Percentiles rank a stretch among this genome's conserved stretches.
Conservation (phyloP, 345 rosid species). For the Anastatica hierochuntica region DNA sequence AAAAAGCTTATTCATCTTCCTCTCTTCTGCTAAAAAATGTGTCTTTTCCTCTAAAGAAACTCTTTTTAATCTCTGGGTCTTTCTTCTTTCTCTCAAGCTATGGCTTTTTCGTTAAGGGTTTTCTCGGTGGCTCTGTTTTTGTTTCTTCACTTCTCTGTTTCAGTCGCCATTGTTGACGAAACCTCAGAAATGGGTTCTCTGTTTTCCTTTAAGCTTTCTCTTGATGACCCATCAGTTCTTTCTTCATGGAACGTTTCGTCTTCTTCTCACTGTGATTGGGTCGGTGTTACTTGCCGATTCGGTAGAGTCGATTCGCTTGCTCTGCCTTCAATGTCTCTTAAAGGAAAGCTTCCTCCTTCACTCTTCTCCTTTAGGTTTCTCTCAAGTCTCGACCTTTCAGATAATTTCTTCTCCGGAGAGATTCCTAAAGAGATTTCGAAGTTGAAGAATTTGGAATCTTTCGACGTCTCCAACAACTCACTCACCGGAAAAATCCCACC, state of each 20-base stretch:
- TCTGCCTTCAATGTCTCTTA: slow-evolving; percentile 33
- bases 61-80: not conserved
- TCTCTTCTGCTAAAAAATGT: not conserved
- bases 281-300: slow-evolving; percentile 50
- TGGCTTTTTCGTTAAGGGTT: slow-evolving; percentile 16
- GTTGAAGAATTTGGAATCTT: too few species aligned
- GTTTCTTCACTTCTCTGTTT: slow-evolving; percentile 9
- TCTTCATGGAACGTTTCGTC: slow-evolving; percentile 51
- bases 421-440: too few species aligned
- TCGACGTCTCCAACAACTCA: slow-evolving; percentile 72
- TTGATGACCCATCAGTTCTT: slow-evolving; percentile 34
- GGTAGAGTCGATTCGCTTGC: slow-evolving; percentile 41
- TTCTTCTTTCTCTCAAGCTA: not conserved
- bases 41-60: not conserved
- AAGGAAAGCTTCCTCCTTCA: slow-evolving; percentile 33
- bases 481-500: slow-evolving; percentile 50
- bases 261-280: slow-evolving; percentile 52
- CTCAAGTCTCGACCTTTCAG: slow-evolving; percentile 52
- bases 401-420: slow-evolving; percentile 44
- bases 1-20: not conserved
- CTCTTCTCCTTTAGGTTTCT: slow-evolving; percentile 49
- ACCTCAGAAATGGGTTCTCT: slow-evolving; percentile 36
- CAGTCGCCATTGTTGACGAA: slow-evolving; percentile 12
- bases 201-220: slow-evolving; percentile 37
- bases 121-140: slow-evolving; percentile 13